Conservation (phyloP, 495 filamentous ascomycete species). For the Lindgomyces ingoldianus region DNA sequence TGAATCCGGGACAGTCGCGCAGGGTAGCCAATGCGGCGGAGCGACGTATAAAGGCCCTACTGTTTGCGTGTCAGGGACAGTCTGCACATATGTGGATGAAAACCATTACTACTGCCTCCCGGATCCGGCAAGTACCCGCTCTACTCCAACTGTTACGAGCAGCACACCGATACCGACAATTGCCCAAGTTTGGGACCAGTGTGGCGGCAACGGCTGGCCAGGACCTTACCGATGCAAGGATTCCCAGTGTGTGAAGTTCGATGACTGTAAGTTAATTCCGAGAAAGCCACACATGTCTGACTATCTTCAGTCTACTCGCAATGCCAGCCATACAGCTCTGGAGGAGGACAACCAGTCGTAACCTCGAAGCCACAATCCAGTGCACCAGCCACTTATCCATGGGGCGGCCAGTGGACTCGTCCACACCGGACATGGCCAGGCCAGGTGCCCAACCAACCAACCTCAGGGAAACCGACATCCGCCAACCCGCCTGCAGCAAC, state of each 20-base stretch:
- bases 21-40: conserved; percentile 22
- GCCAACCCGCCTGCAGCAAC: not conserved
- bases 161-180: conserved; percentile 16
- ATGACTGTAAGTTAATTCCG: not conserved
- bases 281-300: not conserved
- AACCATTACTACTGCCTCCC: conserved; percentile 28
- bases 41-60: conserved; percentile 18
- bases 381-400: not conserved
- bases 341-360: not conserved
- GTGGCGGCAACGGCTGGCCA: conserved; percentile 12
- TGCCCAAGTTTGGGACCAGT: conserved; percentile 26
- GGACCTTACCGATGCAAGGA: conserved; percentile 23
- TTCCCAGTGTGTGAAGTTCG: not conserved
- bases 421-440: not conserved
- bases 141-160: conserved; percentile 12
- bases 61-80: conserved; percentile 14
- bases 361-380: not conserved
- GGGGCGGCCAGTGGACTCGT: not conserved
- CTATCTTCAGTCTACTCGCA: not conserved
- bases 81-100: conserved; percentile 20
- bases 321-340: not conserved
- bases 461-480: not conserved
- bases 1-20: conserved; percentile 18
- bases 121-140: conserved; percentile 21
- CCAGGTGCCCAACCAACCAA: not conserved